Conservation (phyloP, 1,284 basidiomycete genomes). For the Peniophora sp. region DNA sequence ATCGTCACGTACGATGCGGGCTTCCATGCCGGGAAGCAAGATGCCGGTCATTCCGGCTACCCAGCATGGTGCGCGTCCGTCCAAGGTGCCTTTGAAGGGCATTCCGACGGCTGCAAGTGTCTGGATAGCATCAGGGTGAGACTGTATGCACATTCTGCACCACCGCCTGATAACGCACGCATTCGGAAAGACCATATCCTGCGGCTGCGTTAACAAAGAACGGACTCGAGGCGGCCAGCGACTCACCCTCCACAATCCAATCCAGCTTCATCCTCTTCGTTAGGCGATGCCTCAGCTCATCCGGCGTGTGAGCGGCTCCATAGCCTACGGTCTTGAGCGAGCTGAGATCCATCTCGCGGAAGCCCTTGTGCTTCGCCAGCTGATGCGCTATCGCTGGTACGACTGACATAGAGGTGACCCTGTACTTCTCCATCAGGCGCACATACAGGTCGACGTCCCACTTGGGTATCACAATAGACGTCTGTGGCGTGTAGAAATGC, state of each 20-base stretch:
- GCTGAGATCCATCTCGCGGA: conserved; percentile 44
- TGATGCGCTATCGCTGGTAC: conserved; percentile 65
- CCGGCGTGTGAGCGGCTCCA: conserved; percentile 64
- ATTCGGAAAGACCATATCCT: conserved; percentile 76
- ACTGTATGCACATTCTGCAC: neutral
- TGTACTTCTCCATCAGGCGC: conserved; percentile 36
- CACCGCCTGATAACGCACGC: conserved; percentile 32
- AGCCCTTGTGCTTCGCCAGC: conserved; percentile 46
- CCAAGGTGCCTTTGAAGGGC: conserved; percentile 38
- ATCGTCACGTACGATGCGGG: conserved; percentile 51
- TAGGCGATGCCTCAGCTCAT: conserved; percentile 39
- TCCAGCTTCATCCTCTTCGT: conserved; percentile 23
- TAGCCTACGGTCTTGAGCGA: conserved; percentile 35
- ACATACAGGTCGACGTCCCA: conserved; percentile 49
- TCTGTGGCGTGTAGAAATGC: conserved; percentile 32
- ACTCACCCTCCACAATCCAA: conserved; percentile 41
- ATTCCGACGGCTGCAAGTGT: too few relatives aligned
- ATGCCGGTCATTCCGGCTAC: conserved; percentile 46
- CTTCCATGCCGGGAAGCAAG: conserved; percentile 52
- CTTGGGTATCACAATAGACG: conserved; percentile 45
- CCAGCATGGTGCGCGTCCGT: conserved; percentile 28
- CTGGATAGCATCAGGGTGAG: neutral
- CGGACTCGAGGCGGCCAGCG: neutral
- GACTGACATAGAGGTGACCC: conserved; percentile 39
- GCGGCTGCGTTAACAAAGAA: neutral